A percentile compares a stretch with the other conserved stretches of the same genome.
These are phyloP conservation scores for Carex pumila DNA, from an alignment of 176 grass and related monocot species.

Conservation along the genomic window DNA sequence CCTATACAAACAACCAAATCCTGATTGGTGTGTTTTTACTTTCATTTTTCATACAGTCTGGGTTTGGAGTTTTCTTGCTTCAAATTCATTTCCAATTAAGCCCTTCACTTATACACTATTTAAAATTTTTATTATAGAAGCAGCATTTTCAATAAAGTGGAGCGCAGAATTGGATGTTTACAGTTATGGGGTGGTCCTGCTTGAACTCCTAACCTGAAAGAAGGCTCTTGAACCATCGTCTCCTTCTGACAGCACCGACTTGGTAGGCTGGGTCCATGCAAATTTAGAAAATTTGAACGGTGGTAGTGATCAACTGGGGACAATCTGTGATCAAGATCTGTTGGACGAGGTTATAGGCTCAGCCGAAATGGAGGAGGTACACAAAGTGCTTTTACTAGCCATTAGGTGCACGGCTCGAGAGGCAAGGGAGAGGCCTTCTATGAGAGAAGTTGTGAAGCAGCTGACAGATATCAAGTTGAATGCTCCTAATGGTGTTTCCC, in stretches of 20 bases:
- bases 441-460: conserved; percentile 52
- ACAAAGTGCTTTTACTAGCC: conserved; percentile 38
- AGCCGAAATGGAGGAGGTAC: conserved; percentile 37
- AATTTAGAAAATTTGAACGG: conserved; percentile 6
- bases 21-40: background rate
- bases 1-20: background rate
- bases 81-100: background rate
- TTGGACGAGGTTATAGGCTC: conserved; percentile 41
- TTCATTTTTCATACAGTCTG: background rate
- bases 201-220: conserved; percentile 65
- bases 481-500: background rate
- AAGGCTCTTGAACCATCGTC: conserved; percentile 44
- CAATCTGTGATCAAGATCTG: conserved; percentile 37
- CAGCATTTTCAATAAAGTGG: conserved; percentile 52
- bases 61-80: background rate
- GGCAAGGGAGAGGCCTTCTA: conserved; percentile 34
- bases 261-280: conserved; percentile 46
- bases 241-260: conserved; percentile 35
- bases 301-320: conserved; percentile 29
- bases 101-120: background rate
- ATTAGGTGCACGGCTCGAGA: conserved; percentile 37
- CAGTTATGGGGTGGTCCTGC: conserved; percentile 77
- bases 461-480: conserved; percentile 26
- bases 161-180: conserved; percentile 54
- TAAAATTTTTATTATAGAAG: conserved; percentile 29